Base-by-base conservation (phyloP, 1,139 yeast species). In the Chernovozyma sophiae-reginae region DNA sequence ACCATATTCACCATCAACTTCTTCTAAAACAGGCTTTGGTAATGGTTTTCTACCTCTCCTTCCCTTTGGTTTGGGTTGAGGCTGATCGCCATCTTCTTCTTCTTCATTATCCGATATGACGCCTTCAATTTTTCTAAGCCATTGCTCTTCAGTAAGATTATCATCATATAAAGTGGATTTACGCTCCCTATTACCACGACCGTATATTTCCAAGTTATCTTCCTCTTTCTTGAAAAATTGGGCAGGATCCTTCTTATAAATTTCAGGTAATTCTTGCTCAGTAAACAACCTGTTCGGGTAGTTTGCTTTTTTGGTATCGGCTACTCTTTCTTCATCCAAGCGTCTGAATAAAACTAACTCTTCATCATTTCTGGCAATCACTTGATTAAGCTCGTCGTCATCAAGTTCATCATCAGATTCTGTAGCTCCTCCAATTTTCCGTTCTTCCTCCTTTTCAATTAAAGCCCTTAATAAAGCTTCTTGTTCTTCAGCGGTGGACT, bases 401-500 rank as follows among this genome's bases (percentile, higher is more conserved):
- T 81, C 86, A 48, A 81, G 62, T 39, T 75, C 78, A 30, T 77
- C 84, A 35, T 76, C 82, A 7, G 53, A 60, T 7, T 57, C 67
- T 15, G 64, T 74, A 22, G 34, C 33, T 25, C 64, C 66, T 39
- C 58, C 56, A 35, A 68, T 72, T 42, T 76, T 75, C 13, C 74
- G 51, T 43, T 70, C 77, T 49, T 82, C 87, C 53, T 84, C 92
- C 33, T 81, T 81, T 49, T 82, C 92, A 32, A 84, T 55, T 41
- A 84, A 68, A 16, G 81, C 79, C 52, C 86, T 72, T 51, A 84
- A 68, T 40, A 81, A 69, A 1, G 87, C 89, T 56, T 84, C 92
- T 56, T 84, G 94, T 56, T 84, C 92, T 57, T 83, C 92, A 0
- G 90, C 72, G 3, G 90, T 81, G 2, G 90, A 82, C 53, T 84